phyloP scores from a whole-genome alignment of 2,329 filamentous ascomycete species.

The Fusarium siculi region DNA sequence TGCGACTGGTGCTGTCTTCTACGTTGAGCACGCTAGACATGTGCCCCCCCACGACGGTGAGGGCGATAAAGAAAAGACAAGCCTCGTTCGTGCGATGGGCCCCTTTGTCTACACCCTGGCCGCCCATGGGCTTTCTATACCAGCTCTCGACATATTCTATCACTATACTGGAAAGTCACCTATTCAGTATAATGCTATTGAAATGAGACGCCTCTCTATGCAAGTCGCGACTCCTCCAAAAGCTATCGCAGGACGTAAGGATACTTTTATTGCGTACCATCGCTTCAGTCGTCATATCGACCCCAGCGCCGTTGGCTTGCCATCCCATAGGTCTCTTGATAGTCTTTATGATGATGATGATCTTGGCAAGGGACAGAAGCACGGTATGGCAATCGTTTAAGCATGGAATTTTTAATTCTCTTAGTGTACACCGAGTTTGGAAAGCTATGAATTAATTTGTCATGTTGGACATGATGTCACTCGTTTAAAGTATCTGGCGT shows the following conservation, averaged over 20 bases:
- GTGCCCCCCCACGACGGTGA: slow-evolving; percentile 52
- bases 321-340: not conserved
- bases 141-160: slow-evolving; percentile 39
- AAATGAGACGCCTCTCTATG: not conserved
- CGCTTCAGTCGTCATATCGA: slow-evolving; percentile 7
- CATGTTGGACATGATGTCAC: not conserved
- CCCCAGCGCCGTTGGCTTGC: not conserved
- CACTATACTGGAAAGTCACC: slow-evolving; percentile 47
- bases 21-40: slow-evolving; percentile 63
- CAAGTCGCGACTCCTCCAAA: not conserved
- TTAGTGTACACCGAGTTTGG: not conserved
- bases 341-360: not conserved
- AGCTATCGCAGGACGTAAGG: not conserved
- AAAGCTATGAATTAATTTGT: not conserved
- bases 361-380: not conserved
- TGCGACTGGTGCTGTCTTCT: slow-evolving; percentile 72
- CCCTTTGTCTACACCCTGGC: slow-evolving; percentile 56
- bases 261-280: slow-evolving; percentile 17
- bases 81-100: slow-evolving; percentile 51
- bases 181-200: slow-evolving; percentile 44
- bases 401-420: not conserved
- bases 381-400: not conserved
- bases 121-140: slow-evolving; percentile 56
- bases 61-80: slow-evolving; percentile 47
- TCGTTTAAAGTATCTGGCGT: not conserved